Conservation (phyloP, 2,329 filamentous ascomycete species). For the Dactylellina haptotyla region DNA sequence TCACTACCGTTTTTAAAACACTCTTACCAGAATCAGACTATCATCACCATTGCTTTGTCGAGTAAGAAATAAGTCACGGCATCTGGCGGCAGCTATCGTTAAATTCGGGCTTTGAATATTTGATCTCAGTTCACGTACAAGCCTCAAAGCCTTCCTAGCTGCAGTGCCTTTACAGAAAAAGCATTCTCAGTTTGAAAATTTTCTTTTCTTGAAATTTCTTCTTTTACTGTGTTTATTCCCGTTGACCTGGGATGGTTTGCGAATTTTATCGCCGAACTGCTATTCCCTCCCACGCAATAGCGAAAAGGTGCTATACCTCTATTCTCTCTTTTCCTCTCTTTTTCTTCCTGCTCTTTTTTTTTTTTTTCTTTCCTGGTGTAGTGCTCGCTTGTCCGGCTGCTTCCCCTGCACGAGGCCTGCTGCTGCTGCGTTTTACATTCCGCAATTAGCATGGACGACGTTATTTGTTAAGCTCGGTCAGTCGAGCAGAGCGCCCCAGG, state of each 20-base stretch:
- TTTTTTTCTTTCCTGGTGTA: neutral
- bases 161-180: conserved; percentile 1
- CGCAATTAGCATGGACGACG: conserved; percentile 52
- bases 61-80: too few relatives aligned
- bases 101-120: too few relatives aligned
- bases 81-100: too few relatives aligned
- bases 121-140: too few relatives aligned
- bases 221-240: conserved; percentile 42
- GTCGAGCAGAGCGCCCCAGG: conserved; percentile 30
- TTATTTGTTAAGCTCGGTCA: conserved; percentile 48
- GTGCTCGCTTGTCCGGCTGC: conserved; percentile 47
- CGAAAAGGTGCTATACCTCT: conserved; percentile 25
- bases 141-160: too few relatives aligned
- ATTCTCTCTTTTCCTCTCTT: conserved; percentile 4
- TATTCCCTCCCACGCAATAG: conserved; percentile 38
- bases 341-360: neutral
- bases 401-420: conserved; percentile 51
- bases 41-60: too few relatives aligned
- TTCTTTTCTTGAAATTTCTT: too few relatives aligned
- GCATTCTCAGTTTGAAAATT: conserved; percentile 6
- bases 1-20: neutral
- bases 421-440: conserved; percentile 52
- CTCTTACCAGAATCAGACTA: too few relatives aligned
- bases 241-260: conserved; percentile 33
- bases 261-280: conserved; percentile 52